Conservation (phyloP, 257 asterid genomes). For the Solanum pinnatisectum region DNA sequence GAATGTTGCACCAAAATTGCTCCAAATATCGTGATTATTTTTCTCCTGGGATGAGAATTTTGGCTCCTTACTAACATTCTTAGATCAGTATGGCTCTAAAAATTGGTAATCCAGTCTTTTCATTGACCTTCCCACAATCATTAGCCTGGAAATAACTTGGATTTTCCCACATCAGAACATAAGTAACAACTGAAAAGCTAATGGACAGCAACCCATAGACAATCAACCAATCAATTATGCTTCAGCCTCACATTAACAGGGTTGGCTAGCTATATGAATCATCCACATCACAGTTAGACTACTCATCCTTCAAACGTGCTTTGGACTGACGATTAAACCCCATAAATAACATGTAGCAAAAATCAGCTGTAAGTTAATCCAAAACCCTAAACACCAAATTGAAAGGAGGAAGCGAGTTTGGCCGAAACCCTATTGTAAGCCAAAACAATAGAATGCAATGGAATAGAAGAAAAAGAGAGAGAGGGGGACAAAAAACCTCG, state of each 20-base stretch:
- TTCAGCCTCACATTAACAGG: neutral
- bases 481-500: conserved; percentile 27
- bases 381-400: neutral
- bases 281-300: neutral
- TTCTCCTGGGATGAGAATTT: neutral
- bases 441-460: neutral
- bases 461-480: neutral
- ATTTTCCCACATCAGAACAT: neutral
- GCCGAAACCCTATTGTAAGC: neutral
- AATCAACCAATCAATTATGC: neutral
- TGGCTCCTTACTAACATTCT: neutral
- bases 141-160: neutral
- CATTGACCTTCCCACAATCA: neutral
- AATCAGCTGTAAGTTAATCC: neutral
- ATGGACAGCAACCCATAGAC: neutral
- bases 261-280: neutral
- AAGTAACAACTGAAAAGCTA: neutral
- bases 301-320: neutral
- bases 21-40: neutral
- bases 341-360: neutral
- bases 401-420: neutral
- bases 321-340: neutral
- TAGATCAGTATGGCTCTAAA: neutral
- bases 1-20: neutral
- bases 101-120: neutral